Base-by-base conservation (phyloP, 345 rosid genomes). In the Erysimum cheiranthoides region DNA sequence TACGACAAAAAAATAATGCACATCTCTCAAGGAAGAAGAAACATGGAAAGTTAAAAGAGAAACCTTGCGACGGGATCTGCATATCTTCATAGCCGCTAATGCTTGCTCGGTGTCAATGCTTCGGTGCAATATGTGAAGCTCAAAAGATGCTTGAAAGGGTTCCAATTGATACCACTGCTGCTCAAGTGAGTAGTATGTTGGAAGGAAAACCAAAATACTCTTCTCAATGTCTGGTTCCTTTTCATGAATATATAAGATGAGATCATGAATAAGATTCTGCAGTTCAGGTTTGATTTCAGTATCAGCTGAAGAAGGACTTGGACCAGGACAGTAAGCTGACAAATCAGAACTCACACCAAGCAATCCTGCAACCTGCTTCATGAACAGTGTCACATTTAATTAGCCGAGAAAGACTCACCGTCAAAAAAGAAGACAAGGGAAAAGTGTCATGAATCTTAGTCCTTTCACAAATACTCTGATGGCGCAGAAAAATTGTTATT, bases 171-270 rank as follows among this genome's bases (percentile, higher is more conserved):
- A 4, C 96, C 94, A 93, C 78, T 90, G 97, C 82, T 82, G 90
- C 90, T 84, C 92, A 75, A 93, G 84, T 38, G 95, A 84, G 73
- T 77, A 78, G 82, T 93, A 93, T 5, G 98, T 91, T 61, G 97
- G 98, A 81, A 93, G 97, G 82, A 93, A 93, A 76, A 91, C 84
- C 87, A 93, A 83, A 69, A 91, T 90, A 82, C 97, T 81, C 86
- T 93, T 93, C 68, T 91, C 96, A 53, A 86, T 85, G 71, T 93
- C 96, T 53, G 88, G 85, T 75, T 93, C 98, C 78, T 83, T 85
- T 67, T 78, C 32, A 80, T 93, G 89, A 78, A 91, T 91, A 80
- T 85, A 72, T 73, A 90, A 47, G 67, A 93, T 80, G 80, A 93
- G 86, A 75, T 87, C 80, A 82, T 86, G 84, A 74, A 91, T 91